These are phyloP conservation scores for Globisporangium iwayamae DNA, from an alignment of 352 stramenopile genomes.

Conservation along the genomic window DNA sequence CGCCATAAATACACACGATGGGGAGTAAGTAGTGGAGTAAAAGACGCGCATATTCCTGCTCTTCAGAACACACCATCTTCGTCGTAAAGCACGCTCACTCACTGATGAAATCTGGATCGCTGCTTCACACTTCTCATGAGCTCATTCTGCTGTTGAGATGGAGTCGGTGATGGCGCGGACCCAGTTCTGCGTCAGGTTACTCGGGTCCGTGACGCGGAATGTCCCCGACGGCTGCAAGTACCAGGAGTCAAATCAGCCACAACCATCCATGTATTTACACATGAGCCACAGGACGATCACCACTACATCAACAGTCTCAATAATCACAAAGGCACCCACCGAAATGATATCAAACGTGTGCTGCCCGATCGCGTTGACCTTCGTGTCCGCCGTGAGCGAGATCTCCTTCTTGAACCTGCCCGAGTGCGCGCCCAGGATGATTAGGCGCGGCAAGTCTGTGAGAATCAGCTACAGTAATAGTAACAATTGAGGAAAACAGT, in stretches of 20 bases:
- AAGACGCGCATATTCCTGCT: not conserved
- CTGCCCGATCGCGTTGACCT: slow-evolving; percentile 62
- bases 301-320: not conserved
- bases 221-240: slow-evolving; percentile 21
- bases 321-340: slow-evolving; percentile 30
- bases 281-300: no score
- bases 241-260: not conserved
- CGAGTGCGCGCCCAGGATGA: slow-evolving; percentile 67
- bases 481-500: not conserved
- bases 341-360: slow-evolving; percentile 78
- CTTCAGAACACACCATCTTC: not conserved
- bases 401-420: slow-evolving; percentile 75
- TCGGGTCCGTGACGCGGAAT: slow-evolving; percentile 30
- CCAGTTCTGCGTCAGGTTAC: slow-evolving; percentile 63
- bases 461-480: slow-evolving; percentile 43
- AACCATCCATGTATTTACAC: not conserved
- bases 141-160: slow-evolving; percentile 17
- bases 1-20: slow-evolving; percentile 4
- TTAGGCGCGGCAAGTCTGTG: slow-evolving; percentile 63
- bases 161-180: slow-evolving; percentile 43
- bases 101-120: slow-evolving; percentile 13
- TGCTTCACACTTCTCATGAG: slow-evolving; percentile 5
- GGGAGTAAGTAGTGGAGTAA: not conserved
- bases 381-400: slow-evolving; percentile 54
- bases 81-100: not conserved